Base-by-base conservation (phyloP, 306 rosid species). In the Astragalus membranaceus region DNA sequence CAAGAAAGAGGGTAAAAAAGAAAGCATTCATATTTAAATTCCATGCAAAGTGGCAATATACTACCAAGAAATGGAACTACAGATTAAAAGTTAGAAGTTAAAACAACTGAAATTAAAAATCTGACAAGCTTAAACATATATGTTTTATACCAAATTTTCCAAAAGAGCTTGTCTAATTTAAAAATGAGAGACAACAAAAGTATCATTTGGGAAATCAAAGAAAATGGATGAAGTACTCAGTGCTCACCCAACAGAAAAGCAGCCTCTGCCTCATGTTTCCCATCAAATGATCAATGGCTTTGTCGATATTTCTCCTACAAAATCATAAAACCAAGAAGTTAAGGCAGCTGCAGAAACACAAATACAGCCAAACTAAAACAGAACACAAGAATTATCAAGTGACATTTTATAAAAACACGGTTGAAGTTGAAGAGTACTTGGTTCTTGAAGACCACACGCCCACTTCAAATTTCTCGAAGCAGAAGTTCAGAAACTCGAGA, bases 391-490 rank as follows among this genome's bases (percentile, higher is more conserved):
- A n/a, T n/a, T n/a, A n/a, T n/a, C n/a, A n/a, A n/a, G n/a, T n/a
- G n/a, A n/a, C n/a, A n/a, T n/a, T n/a, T n/a, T n/a, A n/a, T 26
- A 26, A 13, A 51, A 76, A 70, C 49, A 51, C 61, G 71, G 70
- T 60, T 43, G 76, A 80, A 64, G 72, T 64, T 37, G 81, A 82
- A 53, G 58, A 66, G 58, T 87, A 93, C 98, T 72, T 82, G 43
- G 42, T 65, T 85, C 98, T 85, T 65, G 98, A 90, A 68, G 98
- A 85, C 98, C 98, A 93, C 37, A 90, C 50, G 14, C 78, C 98
- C 61, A 90, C 97, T 82, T 93, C 97, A 84, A 93, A 93, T 6
- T 74, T 82, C 80, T 90, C 87, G 20, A 93, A 93, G 92, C 98
- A 93, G 80, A 90, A 93, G 60, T 79, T 70, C 44, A 90, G 83